These are phyloP conservation scores for Primulina tabacum DNA, from an alignment of 257 asterid genomes.

Conservation along the genomic window DNA sequence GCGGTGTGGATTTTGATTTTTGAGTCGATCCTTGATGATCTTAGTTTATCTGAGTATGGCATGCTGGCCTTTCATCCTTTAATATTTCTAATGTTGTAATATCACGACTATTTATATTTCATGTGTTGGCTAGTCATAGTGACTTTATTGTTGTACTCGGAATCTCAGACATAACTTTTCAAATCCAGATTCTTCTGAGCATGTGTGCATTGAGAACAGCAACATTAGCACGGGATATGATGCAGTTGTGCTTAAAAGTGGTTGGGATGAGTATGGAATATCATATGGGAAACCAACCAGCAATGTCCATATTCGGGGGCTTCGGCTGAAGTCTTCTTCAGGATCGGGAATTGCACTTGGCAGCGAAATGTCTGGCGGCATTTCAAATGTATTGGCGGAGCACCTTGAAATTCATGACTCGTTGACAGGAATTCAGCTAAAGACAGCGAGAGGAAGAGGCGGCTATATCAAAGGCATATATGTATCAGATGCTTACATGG, in stretches of 20 bases:
- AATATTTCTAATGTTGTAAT: not conserved
- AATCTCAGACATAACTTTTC: conserved; percentile 15
- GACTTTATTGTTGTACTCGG: not conserved
- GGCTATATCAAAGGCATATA: conserved; percentile 60
- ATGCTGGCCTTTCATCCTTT: not conserved
- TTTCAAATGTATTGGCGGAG: conserved; percentile 64
- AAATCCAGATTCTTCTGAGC: conserved; percentile 77
- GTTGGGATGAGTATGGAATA: conserved; percentile 98
- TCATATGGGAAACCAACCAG: conserved; percentile 58
- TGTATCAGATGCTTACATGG: conserved; percentile 46
- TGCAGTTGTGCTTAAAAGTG: conserved; percentile 78
- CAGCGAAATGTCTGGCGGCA: conserved; percentile 98
- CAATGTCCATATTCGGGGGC: conserved; percentile 56
- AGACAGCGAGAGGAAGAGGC: conserved; percentile 82
- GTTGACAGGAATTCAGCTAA: conserved; percentile 53
- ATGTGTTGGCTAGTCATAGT: not conserved
- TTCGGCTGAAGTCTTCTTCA: conserved; percentile 46
- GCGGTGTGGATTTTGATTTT: not conserved
- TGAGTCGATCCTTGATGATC: not conserved
- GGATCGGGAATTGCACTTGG: conserved; percentile 87
- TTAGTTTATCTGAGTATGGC: not conserved
- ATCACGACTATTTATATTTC: not conserved
- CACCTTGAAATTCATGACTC: conserved; percentile 51
- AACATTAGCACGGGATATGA: conserved; percentile 82
- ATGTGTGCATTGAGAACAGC: conserved; percentile 85